Percentiles rank a stretch among this genome's conserved stretches.
Conservation (phyloP, 2,329 filamentous ascomycete species). For the Dactylellina cionopaga region DNA sequence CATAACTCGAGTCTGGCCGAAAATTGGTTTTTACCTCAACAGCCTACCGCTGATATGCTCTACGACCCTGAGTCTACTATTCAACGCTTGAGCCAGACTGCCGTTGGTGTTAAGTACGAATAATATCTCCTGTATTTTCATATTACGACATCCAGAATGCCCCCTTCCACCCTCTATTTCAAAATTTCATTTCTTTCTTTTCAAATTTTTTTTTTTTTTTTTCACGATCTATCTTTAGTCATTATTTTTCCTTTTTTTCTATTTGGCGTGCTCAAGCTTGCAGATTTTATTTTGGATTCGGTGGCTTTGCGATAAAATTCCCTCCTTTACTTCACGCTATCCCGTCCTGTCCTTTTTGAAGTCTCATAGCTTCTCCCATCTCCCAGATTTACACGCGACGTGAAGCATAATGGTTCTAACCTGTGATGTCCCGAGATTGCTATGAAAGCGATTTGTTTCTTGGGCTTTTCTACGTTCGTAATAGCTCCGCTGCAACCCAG, state of each 20-base stretch:
- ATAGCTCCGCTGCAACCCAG: too few species aligned
- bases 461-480: too few species aligned
- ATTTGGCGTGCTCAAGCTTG: neutral
- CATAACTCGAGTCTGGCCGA: constrained; percentile 24
- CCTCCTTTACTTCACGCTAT: neutral
- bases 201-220: neutral
- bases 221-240: too few species aligned
- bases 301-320: constrained; percentile 5
- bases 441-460: too few species aligned
- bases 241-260: neutral
- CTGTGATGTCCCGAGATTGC: too few species aligned
- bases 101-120: constrained; percentile 43
- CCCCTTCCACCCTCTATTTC: neutral
- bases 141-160: constrained; percentile 9
- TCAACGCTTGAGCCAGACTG: constrained; percentile 40
- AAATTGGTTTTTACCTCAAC: constrained; percentile 49
- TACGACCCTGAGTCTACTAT: constrained; percentile 28
- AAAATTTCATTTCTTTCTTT: neutral
- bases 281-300: neutral
- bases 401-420: too few species aligned
- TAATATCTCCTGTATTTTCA: neutral
- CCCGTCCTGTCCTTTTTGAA: neutral
- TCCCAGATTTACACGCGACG: too few species aligned
- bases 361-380: neutral
- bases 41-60: constrained; percentile 25